Percentiles rank a stretch among this genome's conserved stretches.
Evolutionary conservation across 257 asterid genomes (phyloP).

Genomic region (Parsonsia alboflavescens): DNA sequence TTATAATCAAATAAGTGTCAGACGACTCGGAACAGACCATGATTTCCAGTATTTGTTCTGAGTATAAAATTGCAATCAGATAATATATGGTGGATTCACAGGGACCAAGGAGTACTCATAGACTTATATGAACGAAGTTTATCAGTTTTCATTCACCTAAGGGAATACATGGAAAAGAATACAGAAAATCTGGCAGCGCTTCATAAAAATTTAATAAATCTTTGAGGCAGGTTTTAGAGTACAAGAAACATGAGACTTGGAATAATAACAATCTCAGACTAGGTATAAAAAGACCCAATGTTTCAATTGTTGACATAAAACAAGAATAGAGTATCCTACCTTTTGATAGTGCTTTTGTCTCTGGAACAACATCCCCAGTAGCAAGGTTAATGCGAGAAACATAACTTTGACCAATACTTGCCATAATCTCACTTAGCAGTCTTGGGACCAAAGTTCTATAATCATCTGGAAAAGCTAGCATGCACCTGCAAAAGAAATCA

Average conservation of each 20-base stretch:
- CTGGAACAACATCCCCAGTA: constrained; percentile 83
- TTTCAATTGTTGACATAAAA: neutral
- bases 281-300: neutral
- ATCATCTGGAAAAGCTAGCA: constrained; percentile 91
- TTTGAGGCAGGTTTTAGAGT: neutral
- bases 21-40: neutral
- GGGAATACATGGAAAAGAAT: neutral
- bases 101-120: neutral
- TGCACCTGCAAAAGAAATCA: constrained; percentile 57
- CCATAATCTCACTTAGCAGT: constrained; percentile 75
- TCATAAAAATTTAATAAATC: neutral
- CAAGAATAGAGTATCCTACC: constrained; percentile 38
- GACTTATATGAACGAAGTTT: neutral
- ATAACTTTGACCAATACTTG: constrained; percentile 61
- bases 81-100: neutral
- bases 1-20: neutral
- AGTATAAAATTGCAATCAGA: neutral
- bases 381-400: constrained; percentile 84
- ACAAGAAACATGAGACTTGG: neutral
- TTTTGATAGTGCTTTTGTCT: constrained; percentile 86
- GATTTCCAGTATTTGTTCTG: neutral
- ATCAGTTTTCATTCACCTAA: neutral
- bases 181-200: neutral
- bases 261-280: neutral
- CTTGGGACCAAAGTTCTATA: constrained; percentile 78